Conservation (phyloP, 805 yeast species). For the Wickerhamomyces bovis region DNA sequence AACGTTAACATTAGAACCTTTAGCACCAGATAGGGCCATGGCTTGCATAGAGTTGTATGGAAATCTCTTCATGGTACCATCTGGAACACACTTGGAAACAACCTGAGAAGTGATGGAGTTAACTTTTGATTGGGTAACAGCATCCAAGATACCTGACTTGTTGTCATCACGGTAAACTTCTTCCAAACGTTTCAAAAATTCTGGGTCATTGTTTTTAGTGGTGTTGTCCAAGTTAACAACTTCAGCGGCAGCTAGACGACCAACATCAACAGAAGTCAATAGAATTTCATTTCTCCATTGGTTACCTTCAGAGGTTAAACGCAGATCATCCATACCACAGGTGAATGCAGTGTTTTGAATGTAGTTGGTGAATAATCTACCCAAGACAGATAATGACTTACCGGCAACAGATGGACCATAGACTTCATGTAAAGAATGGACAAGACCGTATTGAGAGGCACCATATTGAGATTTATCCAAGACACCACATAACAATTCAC, state of each 20-base stretch:
- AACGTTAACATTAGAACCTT: constrained; percentile 97
- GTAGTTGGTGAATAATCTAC: constrained; percentile 90
- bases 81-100: constrained; percentile 91
- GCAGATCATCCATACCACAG: constrained; percentile 99
- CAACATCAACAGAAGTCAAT: constrained; percentile 70
- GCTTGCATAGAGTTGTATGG: constrained; percentile 97
- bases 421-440: constrained; percentile 92
- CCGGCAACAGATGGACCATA: constrained; percentile 92
- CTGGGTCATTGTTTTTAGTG: constrained; percentile 52
- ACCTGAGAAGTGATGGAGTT: constrained; percentile 91
- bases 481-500: constrained; percentile 87
- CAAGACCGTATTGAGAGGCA: constrained; percentile 93
- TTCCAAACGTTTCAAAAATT: constrained; percentile 81
- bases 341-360: constrained; percentile 91
- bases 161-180: constrained; percentile 91
- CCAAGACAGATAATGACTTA: constrained; percentile 82
- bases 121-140: constrained; percentile 89
- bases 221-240: constrained; percentile 73
- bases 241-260: constrained; percentile 89
- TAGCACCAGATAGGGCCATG: constrained; percentile 98
- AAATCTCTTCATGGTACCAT: constrained; percentile 90
- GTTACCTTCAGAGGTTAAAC: constrained; percentile 89
- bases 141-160: constrained; percentile 91
- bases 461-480: constrained; percentile 98
- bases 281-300: constrained; percentile 81